These are phyloP conservation scores for Tricholoma sp. DNA, from an alignment of 768 basidiomycete genomes.

Conservation along the genomic window DNA sequence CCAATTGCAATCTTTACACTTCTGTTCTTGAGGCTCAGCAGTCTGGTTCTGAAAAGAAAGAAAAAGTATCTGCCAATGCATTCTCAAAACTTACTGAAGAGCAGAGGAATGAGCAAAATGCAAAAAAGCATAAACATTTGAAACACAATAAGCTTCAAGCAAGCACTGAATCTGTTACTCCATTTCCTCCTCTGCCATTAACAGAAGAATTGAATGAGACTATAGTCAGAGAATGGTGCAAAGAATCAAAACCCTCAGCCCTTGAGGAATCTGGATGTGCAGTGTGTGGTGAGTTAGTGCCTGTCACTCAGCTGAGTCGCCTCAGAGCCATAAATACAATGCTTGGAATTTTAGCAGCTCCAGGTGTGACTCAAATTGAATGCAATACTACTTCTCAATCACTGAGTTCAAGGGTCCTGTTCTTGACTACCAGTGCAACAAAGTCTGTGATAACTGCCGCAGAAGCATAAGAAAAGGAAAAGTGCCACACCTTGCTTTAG, in stretches of 20 bases:
- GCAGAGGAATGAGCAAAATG: not conserved
- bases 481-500: not conserved
- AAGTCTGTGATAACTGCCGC: not conserved
- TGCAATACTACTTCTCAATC: not conserved
- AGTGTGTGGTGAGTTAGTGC: not conserved
- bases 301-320: not conserved
- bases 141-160: too few species aligned
- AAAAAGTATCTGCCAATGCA: too few species aligned
- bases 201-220: not conserved
- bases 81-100: not conserved
- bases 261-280: conserved; percentile 3
- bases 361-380: not conserved
- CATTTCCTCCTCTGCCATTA: not conserved
- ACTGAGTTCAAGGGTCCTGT: conserved; percentile 1
- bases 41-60: too few species aligned
- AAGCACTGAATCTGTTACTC: too few species aligned
- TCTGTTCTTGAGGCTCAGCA: not conserved
- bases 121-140: not conserved
- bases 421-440: not conserved
- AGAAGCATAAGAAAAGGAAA: not conserved
- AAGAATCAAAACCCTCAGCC: not conserved
- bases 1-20: not conserved
- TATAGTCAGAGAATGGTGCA: conserved; percentile 1
- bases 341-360: not conserved
- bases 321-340: conserved; percentile 1